Evolutionary conservation across 495 filamentous ascomycete species (phyloP).

Genomic region (Pseudomonodictys pantanalensis): DNA sequence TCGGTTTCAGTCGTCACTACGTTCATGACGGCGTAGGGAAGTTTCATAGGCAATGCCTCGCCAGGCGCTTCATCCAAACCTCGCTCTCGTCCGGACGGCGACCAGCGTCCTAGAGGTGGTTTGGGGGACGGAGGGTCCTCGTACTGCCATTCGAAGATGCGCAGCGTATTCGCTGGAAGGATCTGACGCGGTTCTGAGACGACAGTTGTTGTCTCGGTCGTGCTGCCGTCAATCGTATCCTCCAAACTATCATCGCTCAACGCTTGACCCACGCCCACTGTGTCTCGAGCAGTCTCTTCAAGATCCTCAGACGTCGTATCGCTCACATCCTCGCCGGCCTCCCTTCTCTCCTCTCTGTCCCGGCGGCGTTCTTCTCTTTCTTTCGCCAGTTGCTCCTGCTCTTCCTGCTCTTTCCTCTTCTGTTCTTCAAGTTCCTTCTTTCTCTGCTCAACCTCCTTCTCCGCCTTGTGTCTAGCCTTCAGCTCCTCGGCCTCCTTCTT

Average conservation of each 20-base stretch:
- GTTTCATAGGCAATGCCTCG: conserved; percentile 7
- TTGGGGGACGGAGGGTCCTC: not conserved
- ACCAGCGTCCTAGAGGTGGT: not conserved
- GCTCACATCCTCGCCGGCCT: conserved; percentile 4
- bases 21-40: conserved; percentile 20
- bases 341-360: not conserved
- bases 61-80: not conserved
- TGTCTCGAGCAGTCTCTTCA: not conserved
- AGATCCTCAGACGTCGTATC: not conserved
- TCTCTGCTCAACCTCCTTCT: not conserved
- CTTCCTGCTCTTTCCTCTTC: conserved; percentile 10
- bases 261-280: not conserved
- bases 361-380: not conserved
- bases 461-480: not conserved
- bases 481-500: conserved; percentile 3
- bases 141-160: conserved; percentile 22
- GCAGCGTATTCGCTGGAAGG: conserved; percentile 1
- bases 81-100: not conserved
- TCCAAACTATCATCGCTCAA: not conserved
- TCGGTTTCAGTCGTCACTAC: conserved; percentile 14
- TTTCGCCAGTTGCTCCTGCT: not conserved
- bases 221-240: not conserved
- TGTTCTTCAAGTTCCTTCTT: not conserved
- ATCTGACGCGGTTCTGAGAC: not conserved
- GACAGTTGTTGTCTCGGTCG: not conserved